phyloP scores from a whole-genome alignment of 495 filamentous ascomycete genomes.

The Tetracladium setigerum region DNA sequence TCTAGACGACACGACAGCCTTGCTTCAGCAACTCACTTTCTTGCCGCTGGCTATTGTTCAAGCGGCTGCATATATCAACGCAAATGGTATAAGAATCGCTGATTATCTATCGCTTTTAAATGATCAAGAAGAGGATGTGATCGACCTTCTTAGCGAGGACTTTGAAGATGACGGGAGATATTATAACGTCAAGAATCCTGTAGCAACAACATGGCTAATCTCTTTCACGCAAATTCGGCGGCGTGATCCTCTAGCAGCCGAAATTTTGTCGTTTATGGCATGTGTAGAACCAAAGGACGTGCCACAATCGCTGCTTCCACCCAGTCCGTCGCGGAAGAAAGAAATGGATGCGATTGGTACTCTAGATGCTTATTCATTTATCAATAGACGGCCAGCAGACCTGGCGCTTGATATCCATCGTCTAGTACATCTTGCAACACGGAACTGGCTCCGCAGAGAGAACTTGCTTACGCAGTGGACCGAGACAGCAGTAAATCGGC shows the following conservation, averaged over 20 bases:
- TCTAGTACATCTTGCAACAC: constrained; percentile 36
- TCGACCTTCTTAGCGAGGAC: constrained; percentile 20
- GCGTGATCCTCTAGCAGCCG: constrained; percentile 22
- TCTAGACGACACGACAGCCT: constrained; percentile 2
- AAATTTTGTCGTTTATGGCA: constrained; percentile 16
- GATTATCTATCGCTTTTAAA: constrained; percentile 5
- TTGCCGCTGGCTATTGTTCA: constrained; percentile 42
- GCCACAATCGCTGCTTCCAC: constrained; percentile 10
- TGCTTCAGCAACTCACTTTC: constrained; percentile 30
- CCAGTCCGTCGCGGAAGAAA: constrained; percentile 1
- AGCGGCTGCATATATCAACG: constrained; percentile 40
- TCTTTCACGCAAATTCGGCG: constrained; percentile 29
- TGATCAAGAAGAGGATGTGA: constrained; percentile 17
- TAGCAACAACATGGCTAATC: constrained; percentile 15
- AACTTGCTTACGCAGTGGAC: constrained; percentile 20
- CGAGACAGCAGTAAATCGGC: constrained; percentile 22
- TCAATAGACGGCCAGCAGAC: constrained; percentile 13
- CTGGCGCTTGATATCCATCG: constrained; percentile 31
- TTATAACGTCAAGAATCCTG: constrained; percentile 7
- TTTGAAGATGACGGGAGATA: constrained; percentile 12
- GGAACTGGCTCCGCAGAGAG: constrained; percentile 32
- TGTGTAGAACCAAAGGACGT: constrained; percentile 13
- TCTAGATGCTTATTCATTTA: constrained; percentile 34
- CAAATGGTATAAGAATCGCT: constrained; percentile 18
- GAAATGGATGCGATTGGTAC: constrained; percentile 28